phyloP scores from a whole-genome alignment of 768 basidiomycete species.

The Hygrocybe coccinea region DNA sequence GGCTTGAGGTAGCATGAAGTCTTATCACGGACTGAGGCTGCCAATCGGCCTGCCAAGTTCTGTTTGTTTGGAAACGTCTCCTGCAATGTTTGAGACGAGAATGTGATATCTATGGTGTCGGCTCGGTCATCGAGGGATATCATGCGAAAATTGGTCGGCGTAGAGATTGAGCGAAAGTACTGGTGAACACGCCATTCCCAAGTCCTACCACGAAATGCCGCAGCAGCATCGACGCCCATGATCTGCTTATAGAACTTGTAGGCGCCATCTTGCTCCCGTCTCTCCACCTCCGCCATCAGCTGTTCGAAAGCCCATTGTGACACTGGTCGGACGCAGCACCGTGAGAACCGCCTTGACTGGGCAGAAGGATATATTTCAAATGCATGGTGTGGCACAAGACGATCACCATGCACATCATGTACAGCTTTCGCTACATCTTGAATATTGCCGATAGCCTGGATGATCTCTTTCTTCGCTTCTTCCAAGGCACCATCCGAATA shows the following conservation, averaged over 20 bases:
- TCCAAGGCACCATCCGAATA: not conserved
- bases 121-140: conserved; percentile 1
- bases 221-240: not conserved
- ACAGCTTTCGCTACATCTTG: not conserved
- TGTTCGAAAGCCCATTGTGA: not conserved
- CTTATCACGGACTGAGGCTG: not conserved
- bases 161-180: conserved; percentile 1
- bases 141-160: not conserved
- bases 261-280: not conserved
- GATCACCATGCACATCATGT: conserved; percentile 17
- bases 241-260: conserved; percentile 5
- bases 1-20: conserved; percentile 9
- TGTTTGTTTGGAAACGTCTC: not conserved
- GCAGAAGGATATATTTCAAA: conserved; percentile 3
- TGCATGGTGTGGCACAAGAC: not conserved
- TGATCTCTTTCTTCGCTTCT: not conserved
- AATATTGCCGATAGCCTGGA: not conserved
- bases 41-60: conserved; percentile 1
- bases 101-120: conserved; percentile 5
- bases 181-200: not conserved
- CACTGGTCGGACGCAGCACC: not conserved
- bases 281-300: not conserved
- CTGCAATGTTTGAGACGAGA: conserved; percentile 2
- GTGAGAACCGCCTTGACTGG: not conserved
- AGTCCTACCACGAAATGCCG: not conserved